Conservation (phyloP, 495 filamentous ascomycete species). For the Chaetomidium leptoderma region DNA sequence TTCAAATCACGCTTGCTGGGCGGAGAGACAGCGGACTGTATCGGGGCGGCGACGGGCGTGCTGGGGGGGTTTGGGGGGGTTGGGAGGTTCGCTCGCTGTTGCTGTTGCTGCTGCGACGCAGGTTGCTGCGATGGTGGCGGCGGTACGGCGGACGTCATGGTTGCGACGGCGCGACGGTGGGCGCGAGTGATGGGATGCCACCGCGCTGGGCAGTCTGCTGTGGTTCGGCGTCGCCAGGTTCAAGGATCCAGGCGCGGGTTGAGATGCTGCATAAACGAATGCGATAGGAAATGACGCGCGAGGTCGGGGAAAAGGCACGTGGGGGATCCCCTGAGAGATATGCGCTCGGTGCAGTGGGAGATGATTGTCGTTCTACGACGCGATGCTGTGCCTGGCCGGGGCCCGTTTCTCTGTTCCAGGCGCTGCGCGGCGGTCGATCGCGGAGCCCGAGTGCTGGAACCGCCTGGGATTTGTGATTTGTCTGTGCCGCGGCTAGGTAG, state of each 20-base stretch:
- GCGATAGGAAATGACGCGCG: not conserved
- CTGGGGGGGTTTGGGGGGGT: slow-evolving; percentile 15
- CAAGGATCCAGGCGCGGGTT: slow-evolving; percentile 5
- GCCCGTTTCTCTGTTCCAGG: slow-evolving; percentile 6
- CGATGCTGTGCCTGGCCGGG: slow-evolving; percentile 13
- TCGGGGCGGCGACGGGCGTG: slow-evolving; percentile 19
- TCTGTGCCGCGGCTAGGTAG: no score
- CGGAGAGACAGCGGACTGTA: slow-evolving; percentile 47
- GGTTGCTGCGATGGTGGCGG: slow-evolving; percentile 17
- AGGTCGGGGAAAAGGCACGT: not conserved
- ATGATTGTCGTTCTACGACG: slow-evolving; percentile 21
- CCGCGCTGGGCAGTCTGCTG: slow-evolving; percentile 17
- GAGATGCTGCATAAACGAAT: slow-evolving; percentile 13
- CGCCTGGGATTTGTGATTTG: not conserved
- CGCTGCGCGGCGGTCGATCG: slow-evolving; percentile 13
- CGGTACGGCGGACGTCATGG: slow-evolving; percentile 33
- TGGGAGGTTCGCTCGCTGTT: slow-evolving; percentile 16
- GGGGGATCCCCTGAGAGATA: not conserved
- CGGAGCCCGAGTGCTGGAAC: not conserved
- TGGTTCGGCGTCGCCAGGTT: slow-evolving; percentile 19
- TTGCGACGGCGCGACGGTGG: slow-evolving; percentile 25
- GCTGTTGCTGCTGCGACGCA: slow-evolving; percentile 19
- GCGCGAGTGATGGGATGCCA: slow-evolving; percentile 22
- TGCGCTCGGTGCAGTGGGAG: slow-evolving; percentile 14
- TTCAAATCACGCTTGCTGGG: slow-evolving; percentile 76